Evolutionary conservation across 768 basidiomycete genomes (phyloP), one percentile per base, ranked within the genome.

Genomic region (Suillus decipiens): DNA sequence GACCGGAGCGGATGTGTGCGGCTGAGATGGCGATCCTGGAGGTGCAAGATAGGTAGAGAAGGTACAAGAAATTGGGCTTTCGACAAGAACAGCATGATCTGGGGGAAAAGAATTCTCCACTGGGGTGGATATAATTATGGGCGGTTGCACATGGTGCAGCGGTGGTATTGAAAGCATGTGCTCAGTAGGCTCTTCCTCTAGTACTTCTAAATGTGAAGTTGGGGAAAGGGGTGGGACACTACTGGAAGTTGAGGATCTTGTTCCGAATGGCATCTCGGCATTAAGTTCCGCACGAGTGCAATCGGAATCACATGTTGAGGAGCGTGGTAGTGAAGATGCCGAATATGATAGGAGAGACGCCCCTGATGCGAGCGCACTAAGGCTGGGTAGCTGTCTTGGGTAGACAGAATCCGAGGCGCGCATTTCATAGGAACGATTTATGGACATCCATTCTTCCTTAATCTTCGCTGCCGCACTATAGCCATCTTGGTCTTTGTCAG

Each of bases 361-460:
- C 39, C 39, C 42, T 42, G 34, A 53, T 51, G 37, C 41, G 15
- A 14, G 48, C 6, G 17, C 47, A 31, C 43, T 59, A 31, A 15
- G 22, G 22, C 53, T 59, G 58, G 51, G 51, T 11, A 51, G 59
- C 22, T 51, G 31, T 34, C 63, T 59, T 39, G 67, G 55, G 24
- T 56, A 45, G 53, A 39, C 61, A 14, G 19, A 39, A 15, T 61
- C 74, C 3, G 72, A 80, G 75, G 58, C 63, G 63, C 31, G 73
- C 4, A 65, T 64, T 34, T 73, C 71, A 9, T 61, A 55, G 3
- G 63, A 43, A 31, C 67, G 70, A 64, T 83, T 81, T 64, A 71
- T 76, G 2, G 78, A 76, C 64, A 83, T 76, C 86, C 86, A 88
- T 59, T 80, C 79, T 51, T 80, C 75, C 70, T 85, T 87, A 69